Evolutionary conservation across 2,329 filamentous ascomycete species (phyloP), one percentile per base, ranked within the genome.

Genomic region (Nannizziopsis barbatae): DNA sequence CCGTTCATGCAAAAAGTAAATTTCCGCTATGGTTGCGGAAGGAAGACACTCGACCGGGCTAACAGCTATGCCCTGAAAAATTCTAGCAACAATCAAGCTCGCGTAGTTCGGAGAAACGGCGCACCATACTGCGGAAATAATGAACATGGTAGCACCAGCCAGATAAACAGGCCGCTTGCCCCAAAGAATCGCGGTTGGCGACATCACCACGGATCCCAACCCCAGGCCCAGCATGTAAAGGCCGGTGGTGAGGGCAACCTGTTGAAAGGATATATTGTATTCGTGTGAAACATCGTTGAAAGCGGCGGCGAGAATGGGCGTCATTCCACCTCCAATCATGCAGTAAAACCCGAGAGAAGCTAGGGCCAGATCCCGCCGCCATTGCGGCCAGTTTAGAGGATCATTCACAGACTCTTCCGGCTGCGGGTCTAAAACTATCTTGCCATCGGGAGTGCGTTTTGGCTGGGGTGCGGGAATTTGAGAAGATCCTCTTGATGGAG

Each of bases 211-310:
- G 14, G 81, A 87, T 1, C 90, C 90, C 1, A 95, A 58, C 1
- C 89, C 90, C 35, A 96, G 70, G 0, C 92, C 92, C 77, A 95
- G 75, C 89, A 96, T 95, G 69, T 87, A 95, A 11, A 95, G 69
- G 0, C 89, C 89, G 0, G 89, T 95, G 0, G 90, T 96, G 50
- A 94, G 73, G 2, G 90, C 83, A 3, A 95, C 87, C 45, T 76
- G 68, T 27, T 86, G 77, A 12, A 84, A 79, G 0, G 77, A 73
- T 17, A 95, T 77, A 51, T 75, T 52, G 60, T 84, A 83, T 1
- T 74, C 76, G 0, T 73, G 54, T 1, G 88, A 83, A 10, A 96
- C 84, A 38, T 93, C 72, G 30, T 80, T 81, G 70, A 95, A 96
- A 10, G 88, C 90, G 8, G 92, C 90, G 0, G 90, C 89, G 14